A percentile compares a stretch with the other conserved stretches of the same genome.
These are phyloP conservation scores for Coleophoma cylindrospora DNA, from an alignment of 2,329 filamentous ascomycete species.

Conservation along the genomic window DNA sequence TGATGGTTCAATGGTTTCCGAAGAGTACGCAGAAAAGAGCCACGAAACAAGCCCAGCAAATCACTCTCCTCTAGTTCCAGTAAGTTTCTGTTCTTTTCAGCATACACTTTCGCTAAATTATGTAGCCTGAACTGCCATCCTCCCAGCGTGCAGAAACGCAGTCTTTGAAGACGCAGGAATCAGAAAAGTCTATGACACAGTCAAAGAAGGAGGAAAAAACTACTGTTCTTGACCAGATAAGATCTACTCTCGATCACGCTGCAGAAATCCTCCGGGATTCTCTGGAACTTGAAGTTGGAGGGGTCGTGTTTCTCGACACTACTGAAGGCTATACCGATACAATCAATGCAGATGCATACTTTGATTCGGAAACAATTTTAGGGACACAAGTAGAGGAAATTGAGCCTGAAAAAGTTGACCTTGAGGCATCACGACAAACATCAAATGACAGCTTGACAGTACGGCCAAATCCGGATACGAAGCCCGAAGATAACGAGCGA, in stretches of 20 bases:
- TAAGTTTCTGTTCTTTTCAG: no score
- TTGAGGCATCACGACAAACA: not conserved
- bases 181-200: no score
- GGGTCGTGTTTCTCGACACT: constrained; percentile 23
- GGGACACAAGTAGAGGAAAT: constrained; percentile 7
- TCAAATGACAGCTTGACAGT: not conserved
- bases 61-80: no score
- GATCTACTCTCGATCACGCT: constrained; percentile 19
- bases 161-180: no score
- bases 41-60: no score
- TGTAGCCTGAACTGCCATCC: no score
- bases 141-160: no score
- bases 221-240: constrained; percentile 21
- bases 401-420: not conserved
- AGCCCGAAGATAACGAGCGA: not conserved
- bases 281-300: constrained; percentile 20
- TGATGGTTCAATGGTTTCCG: no score
- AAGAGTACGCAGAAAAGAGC: no score
- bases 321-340: constrained; percentile 13
- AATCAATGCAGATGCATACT: constrained; percentile 6
- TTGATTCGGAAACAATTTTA: constrained; percentile 6
- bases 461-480: not conserved
- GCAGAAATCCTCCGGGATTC: constrained; percentile 22
- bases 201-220: not conserved
- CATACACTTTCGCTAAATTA: no score